Evolutionary conservation across 495 filamentous ascomycete genomes (phyloP), one percentile per base, ranked within the genome.

Genomic region (Podospora sp.): DNA sequence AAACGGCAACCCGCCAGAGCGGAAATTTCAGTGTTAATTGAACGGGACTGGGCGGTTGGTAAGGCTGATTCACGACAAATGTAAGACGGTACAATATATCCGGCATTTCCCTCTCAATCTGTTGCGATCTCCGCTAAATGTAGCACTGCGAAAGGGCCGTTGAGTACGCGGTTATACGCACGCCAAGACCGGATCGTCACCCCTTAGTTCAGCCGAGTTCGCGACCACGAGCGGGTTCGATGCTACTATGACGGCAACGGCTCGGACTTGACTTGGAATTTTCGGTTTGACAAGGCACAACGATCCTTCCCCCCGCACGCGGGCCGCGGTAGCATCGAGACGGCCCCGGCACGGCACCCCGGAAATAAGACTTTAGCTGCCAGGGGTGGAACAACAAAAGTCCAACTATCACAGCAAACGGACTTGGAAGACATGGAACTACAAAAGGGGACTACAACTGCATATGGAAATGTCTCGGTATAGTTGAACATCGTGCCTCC

Each of bases 271-370:
- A n/a, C 33, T 12, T 27, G 33, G 58, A 14, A 7, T 61, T 6
- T 14, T 61, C 29, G 25, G 58, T 24, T 25, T 22, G 14, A 22
- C 16, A 12, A 61, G 58, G 58, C 58, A 21, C 58, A 61, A 21
- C 58, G 46, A 61, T 61, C 35, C 27, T 61, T 61, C 58, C 21
- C 6, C 58, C 58, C 22, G 58, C 58, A 61, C 29, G 33, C 58
- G 29, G 58, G 18, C 35, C 29, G 40, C 40, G 5, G 40, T 46
- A 46, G 5, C 40, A 46, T 46, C 12, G 40, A 46, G 5, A 18
- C 16, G 2, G 12, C 40, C 33, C 33, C 22, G 27, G 29, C 29
- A 49, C 22, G 27, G 29, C 29, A 49, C 58, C 58, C 6, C 58
- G 16, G 22, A 20, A 61, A 61, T 40, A 27, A 61, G 20, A 46